These are phyloP conservation scores for Fomes fomentarius DNA, from an alignment of 1,284 basidiomycete genomes.

Conservation along the genomic window DNA sequence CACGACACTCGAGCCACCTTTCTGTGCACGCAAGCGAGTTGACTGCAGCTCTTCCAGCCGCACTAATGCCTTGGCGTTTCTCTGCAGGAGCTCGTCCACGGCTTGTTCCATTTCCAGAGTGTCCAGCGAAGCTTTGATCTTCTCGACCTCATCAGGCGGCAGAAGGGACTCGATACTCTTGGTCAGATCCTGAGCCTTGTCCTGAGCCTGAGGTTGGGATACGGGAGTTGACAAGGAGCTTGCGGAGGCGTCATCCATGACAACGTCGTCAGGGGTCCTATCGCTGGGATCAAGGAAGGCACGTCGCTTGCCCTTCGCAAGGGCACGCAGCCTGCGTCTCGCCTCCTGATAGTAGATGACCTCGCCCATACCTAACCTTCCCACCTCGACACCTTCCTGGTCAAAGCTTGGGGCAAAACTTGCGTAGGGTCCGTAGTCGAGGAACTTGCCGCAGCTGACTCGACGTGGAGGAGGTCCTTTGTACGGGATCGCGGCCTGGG, in stretches of 20 bases:
- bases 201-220: conserved; percentile 6
- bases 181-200: conserved; percentile 26
- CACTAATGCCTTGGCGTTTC: conserved; percentile 63
- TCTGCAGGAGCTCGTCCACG: conserved; percentile 65
- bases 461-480: conserved; percentile 51
- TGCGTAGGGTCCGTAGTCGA: conserved; percentile 75
- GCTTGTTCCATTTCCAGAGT: conserved; percentile 66
- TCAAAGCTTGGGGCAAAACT: conserved; percentile 80
- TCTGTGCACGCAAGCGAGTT: conserved; percentile 49
- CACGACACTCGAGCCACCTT: conserved; percentile 48
- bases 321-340: conserved; percentile 28
- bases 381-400: conserved; percentile 69
- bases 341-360: conserved; percentile 46
- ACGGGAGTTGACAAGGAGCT: background rate
- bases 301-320: conserved; percentile 28
- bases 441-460: conserved; percentile 63
- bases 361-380: conserved; percentile 60
- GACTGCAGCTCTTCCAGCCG: conserved; percentile 68
- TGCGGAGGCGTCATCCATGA: conserved; percentile 13
- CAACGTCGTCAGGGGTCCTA: conserved; percentile 12
- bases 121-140: conserved; percentile 59
- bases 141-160: conserved; percentile 52
- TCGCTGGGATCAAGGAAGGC: conserved; percentile 18
- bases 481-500: conserved; percentile 32
- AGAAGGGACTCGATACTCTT: conserved; percentile 55